phyloP scores from a whole-genome alignment of 768 basidiomycete species.

The Lactarius hatsudake region DNA sequence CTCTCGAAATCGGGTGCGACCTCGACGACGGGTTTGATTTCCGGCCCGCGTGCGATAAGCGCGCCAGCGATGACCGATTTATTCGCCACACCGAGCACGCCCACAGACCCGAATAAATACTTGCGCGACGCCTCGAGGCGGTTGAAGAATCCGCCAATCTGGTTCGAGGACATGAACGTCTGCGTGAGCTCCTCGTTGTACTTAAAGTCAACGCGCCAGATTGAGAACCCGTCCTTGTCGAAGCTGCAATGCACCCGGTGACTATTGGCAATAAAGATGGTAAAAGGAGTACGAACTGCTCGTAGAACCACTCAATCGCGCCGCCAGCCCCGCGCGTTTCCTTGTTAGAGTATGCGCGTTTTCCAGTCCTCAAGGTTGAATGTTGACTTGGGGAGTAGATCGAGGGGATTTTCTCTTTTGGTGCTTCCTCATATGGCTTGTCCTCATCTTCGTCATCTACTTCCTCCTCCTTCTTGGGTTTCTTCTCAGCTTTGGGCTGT shows the following conservation, averaged over 20 bases:
- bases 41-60: constrained; percentile 80
- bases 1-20: constrained; percentile 92
- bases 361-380: constrained; percentile 98
- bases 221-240: constrained; percentile 85
- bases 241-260: constrained; percentile 47
- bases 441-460: constrained; percentile 71
- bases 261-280: constrained; percentile 14
- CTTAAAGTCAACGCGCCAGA: constrained; percentile 94
- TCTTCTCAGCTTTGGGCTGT: constrained; percentile 60
- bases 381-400: constrained; percentile 80
- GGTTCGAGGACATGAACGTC: constrained; percentile 93
- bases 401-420: constrained; percentile 94
- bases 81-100: constrained; percentile 81
- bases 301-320: constrained; percentile 93
- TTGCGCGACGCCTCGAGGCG: constrained; percentile 96
- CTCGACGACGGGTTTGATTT: constrained; percentile 64
- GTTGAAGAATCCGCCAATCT: constrained; percentile 94
- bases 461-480: constrained; percentile 54
- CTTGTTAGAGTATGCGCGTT: constrained; percentile 95
- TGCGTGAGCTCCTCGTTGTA: constrained; percentile 92
- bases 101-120: constrained; percentile 91
- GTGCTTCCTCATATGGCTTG: constrained; percentile 65
- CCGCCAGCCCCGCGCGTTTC: constrained; percentile 86
- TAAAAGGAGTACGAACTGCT: constrained; percentile 58
- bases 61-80: constrained; percentile 79